Conservation (phyloP, 2,329 filamentous ascomycete species). For the Fusarium torulosum region DNA sequence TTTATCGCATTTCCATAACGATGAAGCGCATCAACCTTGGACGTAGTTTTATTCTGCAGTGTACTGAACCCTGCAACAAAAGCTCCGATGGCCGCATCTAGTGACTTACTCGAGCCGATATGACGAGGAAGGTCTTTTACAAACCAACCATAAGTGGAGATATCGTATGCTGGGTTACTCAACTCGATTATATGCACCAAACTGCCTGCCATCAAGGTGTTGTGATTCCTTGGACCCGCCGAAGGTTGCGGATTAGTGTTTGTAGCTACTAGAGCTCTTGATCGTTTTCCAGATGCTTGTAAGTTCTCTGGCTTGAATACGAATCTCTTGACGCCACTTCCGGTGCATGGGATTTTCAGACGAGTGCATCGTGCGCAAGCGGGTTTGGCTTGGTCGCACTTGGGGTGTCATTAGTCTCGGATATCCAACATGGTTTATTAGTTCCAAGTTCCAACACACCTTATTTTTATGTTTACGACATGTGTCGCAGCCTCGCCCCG, state of each 20-base stretch:
- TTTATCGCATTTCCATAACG: constrained; percentile 13
- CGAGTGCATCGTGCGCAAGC: constrained; percentile 13
- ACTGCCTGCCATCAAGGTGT: not conserved
- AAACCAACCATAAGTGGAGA: constrained; percentile 22
- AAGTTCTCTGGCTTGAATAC: constrained; percentile 8
- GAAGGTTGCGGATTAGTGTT: not conserved
- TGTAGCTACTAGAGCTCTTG: rapidly evolving
- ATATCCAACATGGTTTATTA: rapidly evolving
- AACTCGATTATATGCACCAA: constrained; percentile 16
- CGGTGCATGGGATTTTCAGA: constrained; percentile 9
- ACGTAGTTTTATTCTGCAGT: not conserved
- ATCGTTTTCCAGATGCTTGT: not conserved
- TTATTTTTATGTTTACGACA: constrained; percentile 30
- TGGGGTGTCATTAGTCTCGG: not conserved
- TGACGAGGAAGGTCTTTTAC: constrained; percentile 11
- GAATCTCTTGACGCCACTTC: constrained; percentile 18
- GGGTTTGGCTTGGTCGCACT: constrained; percentile 35
- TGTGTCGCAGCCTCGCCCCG: constrained; percentile 3
- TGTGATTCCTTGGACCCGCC: constrained; percentile 9
- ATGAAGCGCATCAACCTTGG: not conserved
- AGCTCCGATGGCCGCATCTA: constrained; percentile 8
- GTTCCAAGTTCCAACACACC: not conserved
- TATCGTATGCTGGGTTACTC: not conserved
- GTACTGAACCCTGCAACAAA: not conserved
- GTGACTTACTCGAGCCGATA: not conserved